phyloP scores from a whole-genome alignment of 495 filamentous ascomycete genomes.

The Neurospora africana region DNA sequence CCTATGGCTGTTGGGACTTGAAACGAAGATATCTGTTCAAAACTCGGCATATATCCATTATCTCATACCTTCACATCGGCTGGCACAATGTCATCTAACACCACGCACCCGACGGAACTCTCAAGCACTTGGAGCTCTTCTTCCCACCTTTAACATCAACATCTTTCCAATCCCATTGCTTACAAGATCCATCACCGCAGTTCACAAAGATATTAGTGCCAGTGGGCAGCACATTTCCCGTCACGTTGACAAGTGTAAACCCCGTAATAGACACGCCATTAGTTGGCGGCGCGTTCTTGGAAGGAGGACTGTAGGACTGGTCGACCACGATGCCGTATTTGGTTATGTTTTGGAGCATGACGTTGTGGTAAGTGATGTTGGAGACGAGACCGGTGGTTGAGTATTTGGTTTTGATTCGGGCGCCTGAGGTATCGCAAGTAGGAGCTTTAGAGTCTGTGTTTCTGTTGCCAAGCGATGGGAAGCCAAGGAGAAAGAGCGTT shows the following conservation, averaged over 20 bases:
- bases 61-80: neutral
- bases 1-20: neutral
- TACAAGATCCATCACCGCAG: conserved; percentile 38
- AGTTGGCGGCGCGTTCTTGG: conserved; percentile 45
- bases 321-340: conserved; percentile 57
- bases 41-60: neutral
- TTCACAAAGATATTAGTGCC: conserved; percentile 44
- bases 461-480: neutral
- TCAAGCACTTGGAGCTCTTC: conserved; percentile 31
- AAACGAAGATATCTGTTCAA: too few species aligned
- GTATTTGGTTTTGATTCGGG: conserved; percentile 56
- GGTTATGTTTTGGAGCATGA: conserved; percentile 46
- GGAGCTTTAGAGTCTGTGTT: neutral
- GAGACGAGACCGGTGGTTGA: conserved; percentile 45
- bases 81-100: neutral
- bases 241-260: conserved; percentile 42
- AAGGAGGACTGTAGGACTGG: conserved; percentile 61
- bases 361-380: conserved; percentile 53
- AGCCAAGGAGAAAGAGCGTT: too few species aligned
- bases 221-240: conserved; percentile 35
- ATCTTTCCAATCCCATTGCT: conserved; percentile 40
- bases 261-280: conserved; percentile 51
- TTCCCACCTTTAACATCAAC: conserved; percentile 39
- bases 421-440: conserved; percentile 7
- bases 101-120: neutral